These are phyloP conservation scores for Nothophytophthora sp. DNA, from an alignment of 352 stramenopile genomes.

Conservation along the genomic window DNA sequence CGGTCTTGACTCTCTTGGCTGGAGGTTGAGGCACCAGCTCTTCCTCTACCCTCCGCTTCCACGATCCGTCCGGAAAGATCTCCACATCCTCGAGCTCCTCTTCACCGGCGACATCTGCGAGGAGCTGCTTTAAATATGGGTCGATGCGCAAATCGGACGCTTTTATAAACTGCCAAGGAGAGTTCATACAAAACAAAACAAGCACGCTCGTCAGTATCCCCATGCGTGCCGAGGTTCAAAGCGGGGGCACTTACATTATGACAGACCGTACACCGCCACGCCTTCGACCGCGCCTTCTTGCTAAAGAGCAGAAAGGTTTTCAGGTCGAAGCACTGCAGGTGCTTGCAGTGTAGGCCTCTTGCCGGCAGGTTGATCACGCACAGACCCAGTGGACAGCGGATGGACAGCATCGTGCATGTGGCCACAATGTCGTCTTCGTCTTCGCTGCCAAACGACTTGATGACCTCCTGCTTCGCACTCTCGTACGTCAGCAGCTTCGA, in stretches of 20 bases:
- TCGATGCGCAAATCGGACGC: slow-evolving; percentile 87
- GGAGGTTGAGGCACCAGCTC: slow-evolving; percentile 37
- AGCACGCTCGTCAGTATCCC: background rate
- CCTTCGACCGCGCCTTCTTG: slow-evolving; percentile 81
- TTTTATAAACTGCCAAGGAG: slow-evolving; percentile 78
- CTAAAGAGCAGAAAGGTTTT: slow-evolving; percentile 92
- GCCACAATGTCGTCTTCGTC: slow-evolving; percentile 86
- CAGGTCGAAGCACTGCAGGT: slow-evolving; percentile 97
- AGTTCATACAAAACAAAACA: slow-evolving; percentile 5
- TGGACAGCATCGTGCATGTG: slow-evolving; percentile 86
- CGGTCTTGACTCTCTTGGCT: slow-evolving; percentile 63
- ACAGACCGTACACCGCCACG: slow-evolving; percentile 92
- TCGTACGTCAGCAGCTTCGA: slow-evolving; percentile 76
- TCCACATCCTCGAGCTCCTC: slow-evolving; percentile 91
- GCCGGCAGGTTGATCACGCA: slow-evolving; percentile 90
- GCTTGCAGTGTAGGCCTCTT: slow-evolving; percentile 89
- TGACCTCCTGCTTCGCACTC: slow-evolving; percentile 68
- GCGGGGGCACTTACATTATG: slow-evolving; percentile 78
- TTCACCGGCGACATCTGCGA: slow-evolving; percentile 76
- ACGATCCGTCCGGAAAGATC: slow-evolving; percentile 86
- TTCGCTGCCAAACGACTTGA: slow-evolving; percentile 78
- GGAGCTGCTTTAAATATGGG: slow-evolving; percentile 90
- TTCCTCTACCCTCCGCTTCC: slow-evolving; percentile 62
- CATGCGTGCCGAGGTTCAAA: background rate
- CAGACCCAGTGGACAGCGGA: slow-evolving; percentile 87